Evolutionary conservation across 208 protist genomes (phyloP), one percentile per base, ranked within the genome.

Genomic region (Crithidia sp.): DNA sequence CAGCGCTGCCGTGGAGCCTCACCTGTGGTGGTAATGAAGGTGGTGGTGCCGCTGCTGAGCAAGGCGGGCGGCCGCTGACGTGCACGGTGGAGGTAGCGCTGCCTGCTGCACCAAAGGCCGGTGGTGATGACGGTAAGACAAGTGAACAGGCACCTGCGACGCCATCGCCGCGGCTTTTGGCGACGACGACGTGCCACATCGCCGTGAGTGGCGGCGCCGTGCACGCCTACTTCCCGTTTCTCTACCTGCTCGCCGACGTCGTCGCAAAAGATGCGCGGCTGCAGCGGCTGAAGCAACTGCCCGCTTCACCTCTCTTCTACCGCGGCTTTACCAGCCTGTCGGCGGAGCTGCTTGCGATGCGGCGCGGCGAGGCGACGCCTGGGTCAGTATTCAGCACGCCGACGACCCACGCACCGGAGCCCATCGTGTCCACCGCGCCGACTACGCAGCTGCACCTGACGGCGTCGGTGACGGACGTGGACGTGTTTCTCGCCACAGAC

Each of bases 151-250:
- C 28, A 28, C 28, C 28, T 28, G 28, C 28, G 28, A 28, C 28
- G 28, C 28, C 28, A 28, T 28, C 28, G 28, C 28, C 28, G 28
- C 28, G 28, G 28, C 28, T 28, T 17, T 17, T 9, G 16, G 16
- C 37, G 4, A 16, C 47, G 17, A 72, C 44, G 6, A 56, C 49
- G 28, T 79, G 74, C 41, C 19, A 53, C 13, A 17, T 71, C 6
- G 36, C 28, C 1, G n/a, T 74, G 60, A 4, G 19, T 6, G 74
- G 74, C 40, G 74, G 74, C 49, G 74, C 62, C 2, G 3, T 79
- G 14, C 74, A 79, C 62, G 67, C 66, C 5, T 79, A 79, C 56
- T 79, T 65, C 28, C 67, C 74, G 0, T 70, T 79, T 7, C 61
- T 79, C 37, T 79, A 79, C 63, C 57, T 79, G 41, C 62, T 57